These are phyloP conservation scores for Tinospora cordifolia DNA, from an alignment of 164 flowering plant genomes.

Conservation along the genomic window DNA sequence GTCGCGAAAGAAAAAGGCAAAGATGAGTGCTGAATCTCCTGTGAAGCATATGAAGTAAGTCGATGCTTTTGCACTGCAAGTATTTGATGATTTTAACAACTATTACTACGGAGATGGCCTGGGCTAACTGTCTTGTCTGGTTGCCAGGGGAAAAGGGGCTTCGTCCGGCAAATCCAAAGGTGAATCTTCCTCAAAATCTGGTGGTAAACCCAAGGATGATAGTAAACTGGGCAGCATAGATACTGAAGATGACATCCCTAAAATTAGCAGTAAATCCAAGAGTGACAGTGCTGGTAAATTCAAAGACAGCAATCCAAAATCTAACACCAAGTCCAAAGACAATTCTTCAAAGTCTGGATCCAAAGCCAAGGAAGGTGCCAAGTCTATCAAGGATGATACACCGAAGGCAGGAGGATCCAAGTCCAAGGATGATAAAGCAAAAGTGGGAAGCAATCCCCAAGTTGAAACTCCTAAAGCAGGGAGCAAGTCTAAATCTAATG, in stretches of 20 bases:
- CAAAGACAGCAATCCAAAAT: not conserved
- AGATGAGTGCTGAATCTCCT: slow-evolving; percentile 24
- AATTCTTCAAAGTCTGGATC: slow-evolving; percentile 6
- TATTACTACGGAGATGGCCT: not conserved
- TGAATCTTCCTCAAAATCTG: slow-evolving; percentile 30
- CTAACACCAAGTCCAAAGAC: slow-evolving; percentile 1
- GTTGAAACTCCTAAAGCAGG: not conserved
- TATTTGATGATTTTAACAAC: not conserved
- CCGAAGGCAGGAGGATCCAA: slow-evolving; percentile 2
- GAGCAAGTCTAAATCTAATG: slow-evolving; percentile 3
- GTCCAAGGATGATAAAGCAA: slow-evolving; percentile 3
- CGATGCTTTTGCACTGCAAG: not conserved
- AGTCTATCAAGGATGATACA: slow-evolving; percentile 13
- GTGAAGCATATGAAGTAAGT: slow-evolving; percentile 42
- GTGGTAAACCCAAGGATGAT: slow-evolving; percentile 15
- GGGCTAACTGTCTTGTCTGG: not conserved
- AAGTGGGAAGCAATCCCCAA: not conserved
- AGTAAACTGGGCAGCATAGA: slow-evolving; percentile 21
- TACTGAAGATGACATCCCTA: slow-evolving; percentile 24
- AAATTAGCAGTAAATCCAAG: slow-evolving; percentile 10
- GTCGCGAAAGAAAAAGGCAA: slow-evolving; percentile 45
- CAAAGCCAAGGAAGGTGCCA: slow-evolving; percentile 14
- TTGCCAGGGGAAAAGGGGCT: slow-evolving; percentile 31
- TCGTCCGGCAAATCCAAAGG: slow-evolving; percentile 50
- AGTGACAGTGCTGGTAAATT: slow-evolving; percentile 15